Evolutionary conservation across 2,329 filamentous ascomycete species (phyloP).

Genomic region (Reticulascus tulasneorum): DNA sequence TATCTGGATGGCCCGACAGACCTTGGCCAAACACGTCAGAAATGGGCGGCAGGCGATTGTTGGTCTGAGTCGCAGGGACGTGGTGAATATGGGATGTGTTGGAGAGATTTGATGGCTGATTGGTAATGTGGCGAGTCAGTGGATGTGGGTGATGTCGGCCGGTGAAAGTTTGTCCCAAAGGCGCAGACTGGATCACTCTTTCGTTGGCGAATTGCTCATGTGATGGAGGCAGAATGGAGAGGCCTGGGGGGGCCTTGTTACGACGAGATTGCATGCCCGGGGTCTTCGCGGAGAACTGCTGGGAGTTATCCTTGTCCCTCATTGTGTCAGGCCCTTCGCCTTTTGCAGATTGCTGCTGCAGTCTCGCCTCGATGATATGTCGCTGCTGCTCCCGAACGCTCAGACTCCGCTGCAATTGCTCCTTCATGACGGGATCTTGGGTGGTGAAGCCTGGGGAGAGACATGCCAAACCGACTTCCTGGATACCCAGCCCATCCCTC

Average conservation of each 20-base stretch:
- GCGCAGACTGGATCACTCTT: slow-evolving; percentile 93
- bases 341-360: slow-evolving; percentile 83
- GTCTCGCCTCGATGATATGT: slow-evolving; percentile 86
- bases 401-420: slow-evolving; percentile 90
- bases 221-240: slow-evolving; percentile 92
- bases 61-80: slow-evolving; percentile 80
- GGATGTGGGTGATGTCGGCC: slow-evolving; percentile 78
- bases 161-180: slow-evolving; percentile 91
- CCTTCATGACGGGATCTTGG: slow-evolving; percentile 92
- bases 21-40: slow-evolving; percentile 90
- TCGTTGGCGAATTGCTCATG: slow-evolving; percentile 91
- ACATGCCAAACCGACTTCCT: slow-evolving; percentile 90
- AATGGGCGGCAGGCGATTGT: slow-evolving; percentile 88
- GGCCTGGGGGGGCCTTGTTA: slow-evolving; percentile 78
- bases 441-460: slow-evolving; percentile 94
- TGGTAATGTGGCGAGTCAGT: slow-evolving; percentile 71
- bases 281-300: slow-evolving; percentile 61
- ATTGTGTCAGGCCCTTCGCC: slow-evolving; percentile 59
- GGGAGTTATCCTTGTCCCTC: slow-evolving; percentile 43
- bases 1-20: slow-evolving; percentile 60
- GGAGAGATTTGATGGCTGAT: slow-evolving; percentile 77
- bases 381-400: slow-evolving; percentile 91
- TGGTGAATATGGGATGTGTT: slow-evolving; percentile 90
- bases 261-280: slow-evolving; percentile 69
- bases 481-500: slow-evolving; percentile 75